Evolutionary conservation across 2,329 filamentous ascomycete species (phyloP).

Genomic region (Epichloe elymi): DNA sequence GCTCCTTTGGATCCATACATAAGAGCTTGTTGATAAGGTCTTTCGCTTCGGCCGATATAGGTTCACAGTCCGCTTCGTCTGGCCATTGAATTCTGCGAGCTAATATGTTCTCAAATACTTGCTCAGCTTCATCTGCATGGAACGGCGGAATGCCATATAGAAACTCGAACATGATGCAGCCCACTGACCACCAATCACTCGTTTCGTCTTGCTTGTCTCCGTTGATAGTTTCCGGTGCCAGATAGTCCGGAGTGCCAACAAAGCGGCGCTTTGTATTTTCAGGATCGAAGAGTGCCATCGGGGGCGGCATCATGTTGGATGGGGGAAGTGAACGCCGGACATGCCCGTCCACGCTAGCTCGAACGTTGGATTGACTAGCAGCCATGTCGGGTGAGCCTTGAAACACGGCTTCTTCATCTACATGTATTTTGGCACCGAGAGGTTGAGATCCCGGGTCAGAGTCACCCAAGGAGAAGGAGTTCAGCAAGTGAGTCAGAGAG

Average conservation of each 20-base stretch:
- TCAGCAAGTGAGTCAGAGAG: conserved; percentile 68
- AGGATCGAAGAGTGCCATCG: conserved; percentile 90
- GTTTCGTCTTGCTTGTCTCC: conserved; percentile 93
- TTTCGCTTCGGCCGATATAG: conserved; percentile 72
- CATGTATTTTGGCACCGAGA: conserved; percentile 40
- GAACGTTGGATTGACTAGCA: conserved; percentile 21
- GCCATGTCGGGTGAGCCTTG: conserved; percentile 67
- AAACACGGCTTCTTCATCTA: conserved; percentile 64
- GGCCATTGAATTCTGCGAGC: conserved; percentile 87
- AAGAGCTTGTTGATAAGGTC: conserved; percentile 90
- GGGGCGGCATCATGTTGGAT: conserved; percentile 68
- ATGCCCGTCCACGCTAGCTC: conserved; percentile 22
- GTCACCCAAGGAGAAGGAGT: conserved; percentile 63
- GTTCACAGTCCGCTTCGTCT: conserved; percentile 60
- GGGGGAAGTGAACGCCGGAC: conserved; percentile 29
- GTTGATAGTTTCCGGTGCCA: conserved; percentile 92
- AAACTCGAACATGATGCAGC: conserved; percentile 95
- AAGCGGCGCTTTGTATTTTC: conserved; percentile 88
- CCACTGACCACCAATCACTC: conserved; percentile 99
- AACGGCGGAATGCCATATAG: conserved; percentile 89
- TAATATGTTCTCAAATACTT: conserved; percentile 95
- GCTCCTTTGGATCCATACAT: conserved; percentile 66
- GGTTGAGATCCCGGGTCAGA: conserved; percentile 27
- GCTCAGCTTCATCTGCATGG: conserved; percentile 76
- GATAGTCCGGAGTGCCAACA: conserved; percentile 91